A percentile compares a stretch with the other conserved stretches of the same genome.
phyloP scores from a whole-genome alignment of 805 yeast species.

The Monosporozyma solicola region DNA sequence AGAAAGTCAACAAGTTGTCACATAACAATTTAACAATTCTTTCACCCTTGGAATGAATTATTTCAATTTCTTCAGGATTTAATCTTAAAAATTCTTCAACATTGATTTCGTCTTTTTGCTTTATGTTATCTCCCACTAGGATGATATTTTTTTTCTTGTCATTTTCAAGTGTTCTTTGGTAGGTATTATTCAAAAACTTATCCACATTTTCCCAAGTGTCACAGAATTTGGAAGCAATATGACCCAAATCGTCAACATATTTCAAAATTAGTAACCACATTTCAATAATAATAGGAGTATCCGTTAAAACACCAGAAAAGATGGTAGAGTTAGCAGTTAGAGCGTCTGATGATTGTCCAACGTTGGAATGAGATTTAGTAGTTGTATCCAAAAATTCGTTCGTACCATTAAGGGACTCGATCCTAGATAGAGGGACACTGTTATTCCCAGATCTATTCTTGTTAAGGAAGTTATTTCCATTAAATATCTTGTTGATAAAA shows the following conservation, averaged over 20 bases:
- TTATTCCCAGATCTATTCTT: neutral
- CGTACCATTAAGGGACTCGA: neutral
- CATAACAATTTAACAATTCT: conserved; percentile 32
- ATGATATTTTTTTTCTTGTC: conserved; percentile 34
- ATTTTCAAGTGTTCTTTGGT: conserved; percentile 34
- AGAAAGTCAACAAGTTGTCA: conserved; percentile 24
- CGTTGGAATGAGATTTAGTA: neutral
- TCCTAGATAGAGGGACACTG: neutral
- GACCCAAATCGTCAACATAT: conserved; percentile 35
- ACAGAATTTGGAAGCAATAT: conserved; percentile 34
- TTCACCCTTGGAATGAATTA: conserved; percentile 34
- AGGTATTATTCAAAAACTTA: conserved; percentile 42
- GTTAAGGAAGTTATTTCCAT: neutral
- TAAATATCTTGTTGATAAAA: conserved; percentile 16
- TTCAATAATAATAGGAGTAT: conserved; percentile 47
- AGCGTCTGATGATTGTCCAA: neutral
- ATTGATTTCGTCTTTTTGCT: conserved; percentile 25
- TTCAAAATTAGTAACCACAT: conserved; percentile 47
- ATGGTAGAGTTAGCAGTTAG: neutral
- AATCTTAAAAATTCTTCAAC: conserved; percentile 31
- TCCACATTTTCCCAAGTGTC: conserved; percentile 49
- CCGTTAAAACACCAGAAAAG: conserved; percentile 29
- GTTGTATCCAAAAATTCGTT: neutral
- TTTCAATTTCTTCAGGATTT: conserved; percentile 35
- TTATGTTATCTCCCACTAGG: conserved; percentile 20